phyloP scores from a whole-genome alignment of 2,329 filamentous ascomycete genomes.

The Verticillium nonalfalfae region DNA sequence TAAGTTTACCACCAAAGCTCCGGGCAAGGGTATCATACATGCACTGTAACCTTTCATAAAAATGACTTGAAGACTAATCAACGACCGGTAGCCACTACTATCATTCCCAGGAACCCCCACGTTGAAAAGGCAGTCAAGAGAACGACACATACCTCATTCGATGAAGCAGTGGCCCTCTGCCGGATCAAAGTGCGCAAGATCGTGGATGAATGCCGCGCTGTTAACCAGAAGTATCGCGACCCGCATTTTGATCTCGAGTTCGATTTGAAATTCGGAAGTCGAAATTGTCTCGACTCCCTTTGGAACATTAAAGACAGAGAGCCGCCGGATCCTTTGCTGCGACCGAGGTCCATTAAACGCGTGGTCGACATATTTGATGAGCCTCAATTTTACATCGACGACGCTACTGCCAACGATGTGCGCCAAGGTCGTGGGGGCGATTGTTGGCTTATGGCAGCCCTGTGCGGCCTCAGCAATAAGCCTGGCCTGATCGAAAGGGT shows the following conservation, averaged over 20 bases:
- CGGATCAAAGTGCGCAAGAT: conserved; percentile 57
- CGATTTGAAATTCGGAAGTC: conserved; percentile 57
- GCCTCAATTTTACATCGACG: conserved; percentile 72
- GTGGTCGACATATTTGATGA: conserved; percentile 70
- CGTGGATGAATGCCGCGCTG: conserved; percentile 59
- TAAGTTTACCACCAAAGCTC: conserved; percentile 63
- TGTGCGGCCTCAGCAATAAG: conserved; percentile 73
- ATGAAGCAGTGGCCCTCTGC: conserved; percentile 65
- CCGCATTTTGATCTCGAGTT: conserved; percentile 81
- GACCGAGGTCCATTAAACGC: conserved; percentile 56
- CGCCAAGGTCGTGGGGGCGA: conserved; percentile 73
- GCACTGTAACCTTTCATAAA: no score
- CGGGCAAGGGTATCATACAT: conserved; percentile 54
- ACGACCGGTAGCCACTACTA: conserved; percentile 49
- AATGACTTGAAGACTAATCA: background rate
- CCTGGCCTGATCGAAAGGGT: conserved; percentile 63
- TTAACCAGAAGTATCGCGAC: conserved; percentile 83
- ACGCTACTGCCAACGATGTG: conserved; percentile 60
- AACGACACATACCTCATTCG: conserved; percentile 59
- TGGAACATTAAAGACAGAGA: conserved; percentile 22
- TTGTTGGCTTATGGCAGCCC: conserved; percentile 79
- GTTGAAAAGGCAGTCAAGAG: conserved; percentile 40
- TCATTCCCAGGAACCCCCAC: conserved; percentile 64
- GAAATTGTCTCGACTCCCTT: conserved; percentile 43
- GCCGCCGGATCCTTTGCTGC: conserved; percentile 19